Evolutionary conservation across 2,329 filamentous ascomycete genomes (phyloP).

Genomic region (Acrodontium crateriforme): DNA sequence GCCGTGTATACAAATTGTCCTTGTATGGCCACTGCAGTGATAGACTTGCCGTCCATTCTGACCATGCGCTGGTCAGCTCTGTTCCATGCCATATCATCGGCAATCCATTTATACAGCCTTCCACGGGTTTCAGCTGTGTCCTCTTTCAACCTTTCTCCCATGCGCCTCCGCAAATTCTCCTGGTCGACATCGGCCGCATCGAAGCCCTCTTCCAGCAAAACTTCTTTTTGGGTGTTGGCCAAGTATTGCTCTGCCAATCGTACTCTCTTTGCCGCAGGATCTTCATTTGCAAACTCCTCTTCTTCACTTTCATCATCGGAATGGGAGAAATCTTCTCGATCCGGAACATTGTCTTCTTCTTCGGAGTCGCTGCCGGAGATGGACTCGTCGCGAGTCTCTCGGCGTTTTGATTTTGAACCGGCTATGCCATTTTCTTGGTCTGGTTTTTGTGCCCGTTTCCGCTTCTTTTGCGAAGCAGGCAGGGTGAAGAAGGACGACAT

Average conservation of each 20-base stretch:
- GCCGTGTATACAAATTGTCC: constrained; percentile 77
- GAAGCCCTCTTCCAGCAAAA: constrained; percentile 64
- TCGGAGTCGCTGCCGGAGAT: constrained; percentile 75
- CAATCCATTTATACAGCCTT: constrained; percentile 70
- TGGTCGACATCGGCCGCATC: constrained; percentile 88
- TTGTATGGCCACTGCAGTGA: constrained; percentile 68
- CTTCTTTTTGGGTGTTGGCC: constrained; percentile 70
- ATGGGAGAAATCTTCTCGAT: constrained; percentile 21
- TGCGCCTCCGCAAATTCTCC: constrained; percentile 60
- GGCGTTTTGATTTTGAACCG: constrained; percentile 30
- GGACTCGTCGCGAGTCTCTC: constrained; percentile 54
- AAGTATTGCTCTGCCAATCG: constrained; percentile 85
- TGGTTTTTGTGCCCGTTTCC: constrained; percentile 50
- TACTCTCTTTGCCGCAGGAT: constrained; percentile 73
- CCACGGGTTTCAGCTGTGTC: constrained; percentile 89
- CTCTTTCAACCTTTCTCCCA: constrained; percentile 64
- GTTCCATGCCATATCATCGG: constrained; percentile 55
- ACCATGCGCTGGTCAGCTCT: constrained; percentile 55
- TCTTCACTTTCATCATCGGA: constrained; percentile 36
- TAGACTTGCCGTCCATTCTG: constrained; percentile 39
- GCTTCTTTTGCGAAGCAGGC: constrained; percentile 76
- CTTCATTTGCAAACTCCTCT: constrained; percentile 70
- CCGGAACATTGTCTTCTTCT: constrained; percentile 39
- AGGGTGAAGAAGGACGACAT: constrained; percentile 97
- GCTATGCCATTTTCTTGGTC: constrained; percentile 36